Percentiles rank a stretch among this genome's conserved stretches.
Evolutionary conservation across 495 filamentous ascomycete genomes (phyloP).

Genomic region (Neurospora discreta): DNA sequence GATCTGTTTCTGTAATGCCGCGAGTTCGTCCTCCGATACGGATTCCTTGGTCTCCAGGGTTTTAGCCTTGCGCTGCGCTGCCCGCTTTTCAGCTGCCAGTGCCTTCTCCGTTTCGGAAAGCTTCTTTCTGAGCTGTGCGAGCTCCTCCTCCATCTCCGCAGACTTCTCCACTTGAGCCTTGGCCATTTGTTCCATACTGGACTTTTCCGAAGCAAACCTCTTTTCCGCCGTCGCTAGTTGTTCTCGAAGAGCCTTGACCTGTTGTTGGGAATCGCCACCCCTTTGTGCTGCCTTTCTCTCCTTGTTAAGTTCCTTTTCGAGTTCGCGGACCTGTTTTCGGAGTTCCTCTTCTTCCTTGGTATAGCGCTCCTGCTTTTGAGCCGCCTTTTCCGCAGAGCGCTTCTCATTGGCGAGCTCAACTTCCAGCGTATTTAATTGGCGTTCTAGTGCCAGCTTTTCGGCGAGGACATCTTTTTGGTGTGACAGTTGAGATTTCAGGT

Average conservation of each 20-base stretch:
- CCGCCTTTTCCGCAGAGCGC: conserved; percentile 49
- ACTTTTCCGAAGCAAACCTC: conserved; percentile 28
- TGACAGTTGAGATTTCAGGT: conserved; percentile 56
- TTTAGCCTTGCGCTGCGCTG: conserved; percentile 41
- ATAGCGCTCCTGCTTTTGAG: conserved; percentile 38
- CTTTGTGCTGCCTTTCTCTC: conserved; percentile 34
- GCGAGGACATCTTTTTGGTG: conserved; percentile 54
- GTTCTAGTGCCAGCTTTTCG: conserved; percentile 66
- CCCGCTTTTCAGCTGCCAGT: conserved; percentile 33
- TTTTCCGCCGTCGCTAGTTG: conserved; percentile 12
- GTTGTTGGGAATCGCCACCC: conserved; percentile 18
- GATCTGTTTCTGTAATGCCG: conserved; percentile 26
- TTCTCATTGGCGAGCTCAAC: conserved; percentile 73
- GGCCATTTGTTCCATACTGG: conserved; percentile 14
- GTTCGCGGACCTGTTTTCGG: conserved; percentile 32
- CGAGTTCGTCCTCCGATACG: conserved; percentile 19
- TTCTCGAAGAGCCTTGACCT: conserved; percentile 22
- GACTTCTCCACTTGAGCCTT: conserved; percentile 18
- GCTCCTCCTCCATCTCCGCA: conserved; percentile 25
- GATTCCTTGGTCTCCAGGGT: conserved; percentile 22
- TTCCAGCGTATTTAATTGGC: conserved; percentile 62
- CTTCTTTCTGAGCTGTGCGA: conserved; percentile 31
- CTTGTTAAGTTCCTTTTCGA: conserved; percentile 40
- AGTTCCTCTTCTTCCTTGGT: conserved; percentile 33
- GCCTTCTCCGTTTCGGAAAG: conserved; percentile 39